phyloP scores from a whole-genome alignment of 148 eudicot genomes.

The Rhododendron ferrugineum region DNA sequence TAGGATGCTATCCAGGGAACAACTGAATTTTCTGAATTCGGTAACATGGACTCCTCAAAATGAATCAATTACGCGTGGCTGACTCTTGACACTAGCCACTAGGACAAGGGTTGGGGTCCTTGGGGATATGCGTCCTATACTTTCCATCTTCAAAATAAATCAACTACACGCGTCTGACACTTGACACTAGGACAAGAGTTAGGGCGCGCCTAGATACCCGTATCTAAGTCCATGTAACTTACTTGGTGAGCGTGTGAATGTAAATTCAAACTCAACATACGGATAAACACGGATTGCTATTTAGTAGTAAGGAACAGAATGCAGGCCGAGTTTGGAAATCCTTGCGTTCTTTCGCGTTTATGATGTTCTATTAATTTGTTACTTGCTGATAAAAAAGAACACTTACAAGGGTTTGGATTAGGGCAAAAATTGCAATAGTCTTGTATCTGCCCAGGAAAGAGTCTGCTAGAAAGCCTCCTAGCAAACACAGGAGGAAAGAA shows the following conservation, averaged over 20 bases:
- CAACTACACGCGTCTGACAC: background rate
- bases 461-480: constrained; percentile 89
- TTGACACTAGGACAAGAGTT: background rate
- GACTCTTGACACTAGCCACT: background rate
- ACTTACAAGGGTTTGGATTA: constrained; percentile 55
- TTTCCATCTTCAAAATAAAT: background rate
- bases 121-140: background rate
- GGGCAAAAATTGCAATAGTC: constrained; percentile 66
- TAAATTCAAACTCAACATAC: background rate
- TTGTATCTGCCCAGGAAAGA: constrained; percentile 77
- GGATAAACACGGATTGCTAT: too few relatives aligned
- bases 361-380: background rate
- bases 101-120: background rate
- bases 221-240: background rate
- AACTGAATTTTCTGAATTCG: background rate
- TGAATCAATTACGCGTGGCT: too few relatives aligned
- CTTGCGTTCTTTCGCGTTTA: background rate
- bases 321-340: background rate
- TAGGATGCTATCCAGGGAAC: background rate
- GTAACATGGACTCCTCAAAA: background rate
- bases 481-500: constrained; percentile 68
- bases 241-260: background rate
- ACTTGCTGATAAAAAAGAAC: background rate
- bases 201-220: background rate
- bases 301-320: background rate